Conservation (phyloP, 2,329 filamentous ascomycete species). For the Pseudogymnoascus sp. region DNA sequence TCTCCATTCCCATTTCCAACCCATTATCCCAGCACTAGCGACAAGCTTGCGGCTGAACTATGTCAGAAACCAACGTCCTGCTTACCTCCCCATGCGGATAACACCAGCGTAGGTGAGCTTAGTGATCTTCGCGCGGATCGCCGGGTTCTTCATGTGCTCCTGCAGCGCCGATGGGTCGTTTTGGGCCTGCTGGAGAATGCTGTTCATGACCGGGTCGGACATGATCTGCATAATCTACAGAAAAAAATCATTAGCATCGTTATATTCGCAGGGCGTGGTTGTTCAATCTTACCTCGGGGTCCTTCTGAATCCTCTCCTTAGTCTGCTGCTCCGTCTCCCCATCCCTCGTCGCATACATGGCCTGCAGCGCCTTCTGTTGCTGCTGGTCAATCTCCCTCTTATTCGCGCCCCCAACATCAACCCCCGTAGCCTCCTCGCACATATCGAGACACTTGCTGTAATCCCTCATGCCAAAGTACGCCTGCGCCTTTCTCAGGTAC, state of each 20-base stretch:
- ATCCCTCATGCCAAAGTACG: constrained; percentile 94
- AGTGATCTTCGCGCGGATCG: constrained; percentile 80
- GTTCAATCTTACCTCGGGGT: constrained; percentile 66
- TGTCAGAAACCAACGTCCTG: neutral
- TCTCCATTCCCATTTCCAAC: neutral
- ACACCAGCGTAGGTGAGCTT: constrained; percentile 90
- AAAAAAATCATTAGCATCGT: neutral
- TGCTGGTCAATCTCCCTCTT: constrained; percentile 87
- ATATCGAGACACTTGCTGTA: constrained; percentile 92
- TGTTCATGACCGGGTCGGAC: constrained; percentile 95
- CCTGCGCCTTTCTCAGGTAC: constrained; percentile 93
- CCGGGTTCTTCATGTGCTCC: constrained; percentile 94
- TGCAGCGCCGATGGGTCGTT: constrained; percentile 83
- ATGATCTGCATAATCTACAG: constrained; percentile 73
- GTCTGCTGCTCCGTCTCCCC: constrained; percentile 97
- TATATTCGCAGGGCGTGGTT: neutral
- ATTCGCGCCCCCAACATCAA: constrained; percentile 67
- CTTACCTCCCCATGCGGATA: constrained; percentile 59
- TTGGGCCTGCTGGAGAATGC: constrained; percentile 93
- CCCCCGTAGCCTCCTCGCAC: constrained; percentile 68
- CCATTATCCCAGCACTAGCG: neutral
- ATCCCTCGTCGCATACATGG: constrained; percentile 84
- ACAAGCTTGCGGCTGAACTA: neutral
- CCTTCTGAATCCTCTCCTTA: constrained; percentile 77
- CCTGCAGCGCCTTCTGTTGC: constrained; percentile 82